Percentiles rank a stretch among this genome's conserved stretches.
phyloP scores from a whole-genome alignment of 176 grass and related monocot species.

The Lolium perenne region DNA sequence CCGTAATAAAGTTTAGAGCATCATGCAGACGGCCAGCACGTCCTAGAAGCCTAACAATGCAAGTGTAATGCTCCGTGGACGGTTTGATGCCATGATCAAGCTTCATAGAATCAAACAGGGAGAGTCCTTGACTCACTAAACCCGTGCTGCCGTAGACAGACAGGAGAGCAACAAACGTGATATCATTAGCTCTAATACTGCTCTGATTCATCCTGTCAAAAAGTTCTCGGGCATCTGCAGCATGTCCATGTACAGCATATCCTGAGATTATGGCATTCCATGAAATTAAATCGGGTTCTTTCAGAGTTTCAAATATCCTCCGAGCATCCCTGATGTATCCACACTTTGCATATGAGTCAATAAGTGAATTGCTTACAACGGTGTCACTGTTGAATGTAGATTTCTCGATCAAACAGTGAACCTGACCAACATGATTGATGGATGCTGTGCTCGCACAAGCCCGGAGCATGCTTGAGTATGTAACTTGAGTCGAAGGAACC shows the following conservation, averaged over 20 bases:
- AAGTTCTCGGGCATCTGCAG: constrained; percentile 33
- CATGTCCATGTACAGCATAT: constrained; percentile 54
- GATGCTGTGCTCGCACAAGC: constrained; percentile 68
- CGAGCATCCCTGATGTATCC: constrained; percentile 68
- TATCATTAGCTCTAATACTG: constrained; percentile 45
- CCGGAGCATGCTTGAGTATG: constrained; percentile 71
- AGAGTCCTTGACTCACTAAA: constrained; percentile 47
- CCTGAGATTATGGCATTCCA: constrained; percentile 59
- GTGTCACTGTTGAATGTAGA: constrained; percentile 61
- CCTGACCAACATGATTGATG: constrained; percentile 57
- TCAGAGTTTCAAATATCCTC: constrained; percentile 52
- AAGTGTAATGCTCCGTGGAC: constrained; percentile 61
- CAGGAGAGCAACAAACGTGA: constrained; percentile 54
- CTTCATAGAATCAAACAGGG: constrained; percentile 51
- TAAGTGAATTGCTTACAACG: constrained; percentile 69
- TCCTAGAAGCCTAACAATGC: constrained; percentile 62
- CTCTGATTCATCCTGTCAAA: constrained; percentile 48
- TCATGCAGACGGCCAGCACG: constrained; percentile 45
- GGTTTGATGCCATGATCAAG: constrained; percentile 45
- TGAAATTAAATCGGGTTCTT: constrained; percentile 44
- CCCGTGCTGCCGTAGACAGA: constrained; percentile 50
- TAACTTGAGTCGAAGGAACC: constrained; percentile 62
- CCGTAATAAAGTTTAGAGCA: constrained; percentile 52
- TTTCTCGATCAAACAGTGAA: constrained; percentile 74
- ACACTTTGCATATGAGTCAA: constrained; percentile 84